These are phyloP conservation scores for Rhizopogon vesiculosus DNA, from an alignment of 768 basidiomycete species.

Conservation along the genomic window DNA sequence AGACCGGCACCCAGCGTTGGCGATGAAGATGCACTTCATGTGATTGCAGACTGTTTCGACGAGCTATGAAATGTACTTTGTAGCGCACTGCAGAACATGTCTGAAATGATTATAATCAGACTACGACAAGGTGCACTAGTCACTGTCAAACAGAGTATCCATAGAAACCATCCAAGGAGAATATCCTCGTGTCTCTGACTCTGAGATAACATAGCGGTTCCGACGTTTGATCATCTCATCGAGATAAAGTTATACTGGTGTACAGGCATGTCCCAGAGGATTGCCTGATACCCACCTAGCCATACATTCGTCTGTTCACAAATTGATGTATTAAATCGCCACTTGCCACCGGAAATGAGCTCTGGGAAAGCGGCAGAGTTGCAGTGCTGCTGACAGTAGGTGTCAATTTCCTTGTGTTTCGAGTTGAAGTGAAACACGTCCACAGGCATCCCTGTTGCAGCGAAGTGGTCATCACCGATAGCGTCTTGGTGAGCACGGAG, in stretches of 20 bases:
- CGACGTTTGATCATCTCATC: neutral
- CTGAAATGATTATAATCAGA: no score
- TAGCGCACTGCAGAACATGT: no score
- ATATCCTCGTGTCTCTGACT: neutral
- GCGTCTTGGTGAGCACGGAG: slow-evolving; percentile 7
- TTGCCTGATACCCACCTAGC: slow-evolving; percentile 27
- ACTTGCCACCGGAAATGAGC: slow-evolving; percentile 14
- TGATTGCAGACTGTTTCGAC: no score
- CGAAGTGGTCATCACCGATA: slow-evolving; percentile 8
- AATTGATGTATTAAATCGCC: slow-evolving; percentile 30
- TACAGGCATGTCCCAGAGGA: slow-evolving; percentile 23
- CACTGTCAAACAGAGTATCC: slow-evolving; percentile 10
- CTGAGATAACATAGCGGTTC: neutral
- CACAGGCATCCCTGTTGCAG: slow-evolving; percentile 9
- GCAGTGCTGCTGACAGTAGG: slow-evolving; percentile 18
- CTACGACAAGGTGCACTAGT: slow-evolving; percentile 14
- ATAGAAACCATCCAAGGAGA: neutral
- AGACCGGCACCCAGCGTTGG: no score
- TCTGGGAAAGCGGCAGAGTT: slow-evolving; percentile 24
- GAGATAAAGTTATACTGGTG: slow-evolving; percentile 11
- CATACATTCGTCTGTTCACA: slow-evolving; percentile 32
- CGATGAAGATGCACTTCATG: no score
- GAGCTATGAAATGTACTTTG: no score
- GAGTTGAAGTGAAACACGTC: slow-evolving; percentile 18
- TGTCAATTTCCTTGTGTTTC: slow-evolving; percentile 19